A percentile compares a stretch with the other conserved stretches of the same genome.
These are phyloP conservation scores for Hypoxylon cercidicola DNA, from an alignment of 495 filamentous ascomycete genomes.

Conservation along the genomic window DNA sequence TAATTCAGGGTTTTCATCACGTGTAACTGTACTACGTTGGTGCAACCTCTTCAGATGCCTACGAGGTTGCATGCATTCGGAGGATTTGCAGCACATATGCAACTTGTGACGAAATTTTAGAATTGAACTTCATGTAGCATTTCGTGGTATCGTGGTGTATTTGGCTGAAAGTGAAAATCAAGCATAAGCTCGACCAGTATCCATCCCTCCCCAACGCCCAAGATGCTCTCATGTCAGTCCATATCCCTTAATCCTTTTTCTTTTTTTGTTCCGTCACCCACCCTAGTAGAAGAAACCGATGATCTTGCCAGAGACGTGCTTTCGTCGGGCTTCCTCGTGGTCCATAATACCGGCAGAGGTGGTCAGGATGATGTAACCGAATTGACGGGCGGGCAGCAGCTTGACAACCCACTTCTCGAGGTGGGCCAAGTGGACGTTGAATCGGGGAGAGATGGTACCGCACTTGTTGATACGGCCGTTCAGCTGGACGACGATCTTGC, in stretches of 20 bases:
- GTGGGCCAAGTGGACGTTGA: slow-evolving; percentile 96
- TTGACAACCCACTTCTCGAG: slow-evolving; percentile 99
- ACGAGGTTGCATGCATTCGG: slow-evolving; percentile 2
- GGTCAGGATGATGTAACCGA: slow-evolving; percentile 98
- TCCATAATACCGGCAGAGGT: slow-evolving; percentile 99
- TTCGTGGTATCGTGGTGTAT: slow-evolving; percentile 47
- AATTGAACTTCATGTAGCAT: slow-evolving; percentile 39
- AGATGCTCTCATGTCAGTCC: slow-evolving; percentile 43
- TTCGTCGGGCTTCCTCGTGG: slow-evolving; percentile 98
- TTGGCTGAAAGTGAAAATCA: slow-evolving; percentile 32
- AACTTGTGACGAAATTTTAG: slow-evolving; percentile 8
- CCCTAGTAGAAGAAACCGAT: slow-evolving; percentile 95
- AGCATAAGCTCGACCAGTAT: slow-evolving; percentile 35
- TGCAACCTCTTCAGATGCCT: too few relatives aligned
- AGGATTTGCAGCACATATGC: slow-evolving; percentile 17
- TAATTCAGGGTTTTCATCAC: too few relatives aligned
- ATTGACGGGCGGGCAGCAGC: slow-evolving; percentile 98
- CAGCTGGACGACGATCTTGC: slow-evolving; percentile 48
- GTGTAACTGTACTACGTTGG: too few relatives aligned
- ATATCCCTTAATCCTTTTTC: slow-evolving; percentile 31
- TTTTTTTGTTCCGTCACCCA: slow-evolving; percentile 25
- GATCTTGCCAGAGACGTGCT: slow-evolving; percentile 97
- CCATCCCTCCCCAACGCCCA: slow-evolving; percentile 44
- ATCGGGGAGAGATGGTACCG: slow-evolving; percentile 97
- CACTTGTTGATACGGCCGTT: slow-evolving; percentile 94